phyloP scores from a whole-genome alignment of 768 basidiomycete species.

The Lactarius sanguifluus region DNA sequence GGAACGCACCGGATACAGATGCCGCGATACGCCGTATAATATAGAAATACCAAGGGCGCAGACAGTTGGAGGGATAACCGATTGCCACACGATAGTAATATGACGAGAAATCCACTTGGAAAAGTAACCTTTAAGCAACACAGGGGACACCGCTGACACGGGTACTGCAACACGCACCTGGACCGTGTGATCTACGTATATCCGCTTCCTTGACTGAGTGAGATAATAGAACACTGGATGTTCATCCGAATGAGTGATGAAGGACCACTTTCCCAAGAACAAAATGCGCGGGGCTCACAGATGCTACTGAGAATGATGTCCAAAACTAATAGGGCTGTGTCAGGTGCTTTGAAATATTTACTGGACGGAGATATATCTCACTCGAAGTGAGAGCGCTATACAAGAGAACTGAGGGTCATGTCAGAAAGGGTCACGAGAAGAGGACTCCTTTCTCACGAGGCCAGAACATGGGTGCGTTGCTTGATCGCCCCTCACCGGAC shows the following conservation, averaged over 20 bases:
- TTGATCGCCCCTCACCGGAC: background rate
- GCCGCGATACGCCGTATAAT: background rate
- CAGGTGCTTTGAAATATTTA: background rate
- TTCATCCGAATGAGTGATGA: background rate
- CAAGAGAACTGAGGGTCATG: slow-evolving; percentile 6
- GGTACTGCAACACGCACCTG: background rate
- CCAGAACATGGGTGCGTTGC: background rate
- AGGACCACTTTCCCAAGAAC: background rate
- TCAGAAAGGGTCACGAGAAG: background rate
- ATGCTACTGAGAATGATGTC: slow-evolving; percentile 5
- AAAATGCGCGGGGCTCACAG: background rate
- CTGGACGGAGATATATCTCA: background rate
- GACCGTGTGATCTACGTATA: background rate
- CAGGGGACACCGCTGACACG: too few relatives aligned
- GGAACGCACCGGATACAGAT: background rate
- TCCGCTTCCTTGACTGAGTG: background rate
- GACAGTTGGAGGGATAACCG: slow-evolving; percentile 15
- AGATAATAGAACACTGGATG: slow-evolving; percentile 12
- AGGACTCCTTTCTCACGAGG: slow-evolving; percentile 3
- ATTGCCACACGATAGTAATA: slow-evolving; percentile 6
- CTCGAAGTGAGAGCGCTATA: background rate
- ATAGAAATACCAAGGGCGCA: background rate
- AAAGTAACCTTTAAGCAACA: background rate
- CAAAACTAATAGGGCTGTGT: slow-evolving; percentile 3
- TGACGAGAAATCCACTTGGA: slow-evolving; percentile 4